phyloP scores from a whole-genome alignment of 2,329 filamentous ascomycete genomes.

The Graphium sp. region DNA sequence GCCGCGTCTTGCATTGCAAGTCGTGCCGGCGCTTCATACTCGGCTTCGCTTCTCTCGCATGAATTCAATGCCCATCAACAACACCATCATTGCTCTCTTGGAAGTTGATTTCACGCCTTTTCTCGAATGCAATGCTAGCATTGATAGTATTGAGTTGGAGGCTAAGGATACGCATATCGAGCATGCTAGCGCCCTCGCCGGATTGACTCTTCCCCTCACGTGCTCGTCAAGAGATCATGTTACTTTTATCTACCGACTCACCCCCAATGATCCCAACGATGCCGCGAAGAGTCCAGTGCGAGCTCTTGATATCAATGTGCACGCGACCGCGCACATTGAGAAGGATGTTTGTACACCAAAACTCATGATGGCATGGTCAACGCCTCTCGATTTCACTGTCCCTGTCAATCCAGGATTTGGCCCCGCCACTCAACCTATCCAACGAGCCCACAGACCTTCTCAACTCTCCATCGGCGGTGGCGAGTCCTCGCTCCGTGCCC shows the following conservation, averaged over 20 bases:
- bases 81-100: slow-evolving; percentile 50
- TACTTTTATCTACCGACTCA: slow-evolving; percentile 55
- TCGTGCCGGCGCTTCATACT: slow-evolving; percentile 55
- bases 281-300: slow-evolving; percentile 26
- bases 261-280: slow-evolving; percentile 28
- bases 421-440: slow-evolving; percentile 35
- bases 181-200: slow-evolving; percentile 33
- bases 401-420: slow-evolving; percentile 49
- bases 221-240: slow-evolving; percentile 60
- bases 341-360: slow-evolving; percentile 41
- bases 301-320: slow-evolving; percentile 42
- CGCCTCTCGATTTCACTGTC: slow-evolving; percentile 50
- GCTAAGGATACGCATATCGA: slow-evolving; percentile 42
- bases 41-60: slow-evolving; percentile 56
- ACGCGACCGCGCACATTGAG: slow-evolving; percentile 37
- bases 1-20: slow-evolving; percentile 42
- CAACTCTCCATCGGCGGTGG: slow-evolving; percentile 46
- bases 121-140: slow-evolving; percentile 46
- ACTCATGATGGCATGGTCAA: slow-evolving; percentile 51
- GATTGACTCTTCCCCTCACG: slow-evolving; percentile 30
- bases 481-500: slow-evolving; percentile 36
- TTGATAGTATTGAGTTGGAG: slow-evolving; percentile 40
- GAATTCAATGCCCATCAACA: slow-evolving; percentile 36
- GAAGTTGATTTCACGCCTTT: slow-evolving; percentile 60
- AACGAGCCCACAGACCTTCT: slow-evolving; percentile 42